Base-by-base conservation (phyloP, 305 asterid genomes). In the Fraxinus platypoda region DNA sequence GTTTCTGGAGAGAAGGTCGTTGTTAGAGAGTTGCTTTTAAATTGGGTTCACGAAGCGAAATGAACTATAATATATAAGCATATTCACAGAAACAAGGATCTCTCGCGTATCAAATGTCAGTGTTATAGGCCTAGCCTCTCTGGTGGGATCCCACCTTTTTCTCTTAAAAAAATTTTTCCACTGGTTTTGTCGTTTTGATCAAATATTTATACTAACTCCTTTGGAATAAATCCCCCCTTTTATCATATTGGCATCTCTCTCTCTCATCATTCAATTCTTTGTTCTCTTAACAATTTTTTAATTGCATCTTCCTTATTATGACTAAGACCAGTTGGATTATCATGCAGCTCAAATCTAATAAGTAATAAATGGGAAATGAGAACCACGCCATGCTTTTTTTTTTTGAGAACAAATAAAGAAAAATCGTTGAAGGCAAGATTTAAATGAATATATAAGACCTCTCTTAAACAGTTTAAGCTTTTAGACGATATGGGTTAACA, bases 81-180 rank as follows among this genome's bases (percentile, higher is more conserved):
- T 82, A 81, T 88, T 81, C 82, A 86, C 31, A 81, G 83, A 87
- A 76, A 80, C 86, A 82, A 83, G 88, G 86, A 81, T 87, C 87
- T 87, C 87, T 84, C 82, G 80, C 68, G 76, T 81, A 59, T 68
- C 82, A 84, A 88, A 87, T 82, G 83, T 83, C 59, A 78, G 21
- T 83, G 89, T 84, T 88, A 89, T 86, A 84, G 89, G 91, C 89
- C 82, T 78, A 68, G 79, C 82, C 89, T 80, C 81, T 81, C 54
- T 86, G 80, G 91, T 87, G 94, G 94, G 88, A 81, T 74, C 91
- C 93, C 88, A 87, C 85, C 86, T 85, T 85, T 84, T 86, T 52
- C 83, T 87, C 87, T 88, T 85, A 82, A 84, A 84, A 77, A 64
- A 83, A 74, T 84, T 84, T 81, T 81, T 82, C 80, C 88, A 86